phyloP scores from a whole-genome alignment of 1,284 basidiomycete genomes.

The Quambalaria eucalypti region DNA sequence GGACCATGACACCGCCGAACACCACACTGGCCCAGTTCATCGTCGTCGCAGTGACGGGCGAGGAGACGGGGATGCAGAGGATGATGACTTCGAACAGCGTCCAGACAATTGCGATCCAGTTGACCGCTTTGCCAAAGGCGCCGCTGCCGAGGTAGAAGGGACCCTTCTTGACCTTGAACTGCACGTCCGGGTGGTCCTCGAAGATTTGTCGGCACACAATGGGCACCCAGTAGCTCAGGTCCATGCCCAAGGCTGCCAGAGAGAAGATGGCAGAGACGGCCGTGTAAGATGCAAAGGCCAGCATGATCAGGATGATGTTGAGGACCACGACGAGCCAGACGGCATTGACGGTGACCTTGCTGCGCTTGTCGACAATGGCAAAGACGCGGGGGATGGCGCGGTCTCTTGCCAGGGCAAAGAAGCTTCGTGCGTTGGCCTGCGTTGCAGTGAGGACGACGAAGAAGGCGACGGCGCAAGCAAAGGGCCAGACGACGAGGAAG shows the following conservation, averaged over 20 bases:
- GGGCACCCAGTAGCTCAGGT: constrained; percentile 55
- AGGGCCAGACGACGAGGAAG: constrained; percentile 59
- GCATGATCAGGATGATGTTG: constrained; percentile 34
- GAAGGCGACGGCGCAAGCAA: constrained; percentile 45
- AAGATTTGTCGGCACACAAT: constrained; percentile 58
- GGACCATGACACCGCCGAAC: constrained; percentile 47
- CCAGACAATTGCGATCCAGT: constrained; percentile 58
- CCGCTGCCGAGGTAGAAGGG: constrained; percentile 77
- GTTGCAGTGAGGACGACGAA: constrained; percentile 54
- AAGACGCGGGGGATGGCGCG: constrained; percentile 73
- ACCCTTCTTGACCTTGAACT: constrained; percentile 63
- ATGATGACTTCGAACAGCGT: constrained; percentile 46
- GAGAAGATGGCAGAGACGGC: constrained; percentile 43
- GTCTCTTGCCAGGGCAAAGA: constrained; percentile 84
- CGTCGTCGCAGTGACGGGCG: constrained; percentile 19
- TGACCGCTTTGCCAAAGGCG: constrained; percentile 58
- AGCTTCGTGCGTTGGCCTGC: constrained; percentile 75
- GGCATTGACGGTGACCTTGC: constrained; percentile 67
- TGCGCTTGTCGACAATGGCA: constrained; percentile 59
- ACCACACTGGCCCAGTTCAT: constrained; percentile 45
- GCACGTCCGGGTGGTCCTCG: constrained; percentile 68
- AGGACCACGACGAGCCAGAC: constrained; percentile 66
- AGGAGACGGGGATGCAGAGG: constrained; percentile 27
- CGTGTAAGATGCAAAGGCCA: constrained; percentile 31
- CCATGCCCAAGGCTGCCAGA: constrained; percentile 65